Evolutionary conservation across 2,329 filamentous ascomycete genomes (phyloP).

Genomic region (Colletotrichum simmondsii): DNA sequence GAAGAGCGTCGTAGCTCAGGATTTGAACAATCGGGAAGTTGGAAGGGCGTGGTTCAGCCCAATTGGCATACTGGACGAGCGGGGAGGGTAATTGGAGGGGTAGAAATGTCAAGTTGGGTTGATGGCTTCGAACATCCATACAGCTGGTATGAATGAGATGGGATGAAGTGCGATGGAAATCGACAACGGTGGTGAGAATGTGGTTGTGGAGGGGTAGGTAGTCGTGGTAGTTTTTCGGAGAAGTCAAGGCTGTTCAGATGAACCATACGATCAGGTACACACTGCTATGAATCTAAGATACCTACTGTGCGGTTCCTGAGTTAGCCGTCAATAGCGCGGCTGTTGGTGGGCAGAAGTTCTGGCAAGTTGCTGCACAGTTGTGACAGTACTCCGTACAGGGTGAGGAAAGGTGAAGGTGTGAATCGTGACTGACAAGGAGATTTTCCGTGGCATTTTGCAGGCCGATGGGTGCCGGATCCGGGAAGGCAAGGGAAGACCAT

Average conservation of each 20-base stretch:
- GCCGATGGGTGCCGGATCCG: slow-evolving; percentile 11
- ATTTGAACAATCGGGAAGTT: not conserved
- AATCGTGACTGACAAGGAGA: not conserved
- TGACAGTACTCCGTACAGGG: no score
- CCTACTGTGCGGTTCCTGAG: not conserved
- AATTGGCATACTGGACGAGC: not conserved
- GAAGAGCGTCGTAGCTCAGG: not conserved
- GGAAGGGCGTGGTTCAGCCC: not conserved
- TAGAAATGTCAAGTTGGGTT: not conserved
- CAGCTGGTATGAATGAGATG: not conserved
- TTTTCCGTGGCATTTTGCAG: not conserved
- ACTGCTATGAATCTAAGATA: no score
- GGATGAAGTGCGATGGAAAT: not conserved
- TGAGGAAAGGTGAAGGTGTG: not conserved
- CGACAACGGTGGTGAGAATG: not conserved
- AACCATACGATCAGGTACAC: no score
- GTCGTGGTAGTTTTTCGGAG: no score
- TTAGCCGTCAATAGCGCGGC: not conserved
- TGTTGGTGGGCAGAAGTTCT: not conserved
- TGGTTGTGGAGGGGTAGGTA: not conserved
- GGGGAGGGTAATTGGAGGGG: not conserved
- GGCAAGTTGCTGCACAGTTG: not conserved
- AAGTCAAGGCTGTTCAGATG: no score
- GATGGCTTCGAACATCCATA: not conserved
- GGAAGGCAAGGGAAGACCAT: slow-evolving; percentile 17